Evolutionary conservation across 2,329 filamentous ascomycete genomes (phyloP).

Genomic region (Plenodomus biglobosus): DNA sequence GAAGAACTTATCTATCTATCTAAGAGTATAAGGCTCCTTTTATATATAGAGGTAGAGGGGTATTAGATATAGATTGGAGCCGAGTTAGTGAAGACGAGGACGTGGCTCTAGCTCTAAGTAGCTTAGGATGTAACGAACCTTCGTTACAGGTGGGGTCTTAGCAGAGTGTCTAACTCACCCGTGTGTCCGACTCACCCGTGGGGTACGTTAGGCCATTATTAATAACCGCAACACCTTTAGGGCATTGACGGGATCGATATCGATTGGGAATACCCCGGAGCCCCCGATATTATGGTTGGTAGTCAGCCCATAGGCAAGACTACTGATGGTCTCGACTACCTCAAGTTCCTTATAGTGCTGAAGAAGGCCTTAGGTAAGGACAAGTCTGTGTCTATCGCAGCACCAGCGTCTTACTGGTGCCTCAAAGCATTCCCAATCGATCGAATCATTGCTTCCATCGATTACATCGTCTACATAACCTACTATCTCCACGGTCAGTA

Average conservation of each 20-base stretch:
- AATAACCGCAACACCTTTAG: conserved; percentile 43
- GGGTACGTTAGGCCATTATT: too few relatives aligned
- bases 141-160: too few relatives aligned
- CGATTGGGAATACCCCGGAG: conserved; percentile 51
- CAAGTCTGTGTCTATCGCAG: conserved; percentile 27
- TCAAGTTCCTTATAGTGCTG: conserved; percentile 21
- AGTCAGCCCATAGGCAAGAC: background rate
- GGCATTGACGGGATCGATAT: conserved; percentile 44
- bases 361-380: background rate
- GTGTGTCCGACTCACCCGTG: too few relatives aligned
- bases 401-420: conserved; percentile 36
- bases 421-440: conserved; percentile 30
- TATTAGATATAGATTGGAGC: too few relatives aligned
- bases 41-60: too few relatives aligned
- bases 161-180: too few relatives aligned
- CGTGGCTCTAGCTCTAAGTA: too few relatives aligned
- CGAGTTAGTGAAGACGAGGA: too few relatives aligned
- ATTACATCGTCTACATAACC: conserved; percentile 40
- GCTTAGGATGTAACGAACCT: too few relatives aligned
- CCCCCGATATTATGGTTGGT: conserved; percentile 26
- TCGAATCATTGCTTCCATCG: conserved; percentile 19
- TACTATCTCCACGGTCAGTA: conserved; percentile 48
- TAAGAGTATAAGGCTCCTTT: too few relatives aligned
- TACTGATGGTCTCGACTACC: conserved; percentile 42
- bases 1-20: too few relatives aligned